phyloP scores from a whole-genome alignment of 139 green algal species.

The Astrephomene gubernaculifera region DNA sequence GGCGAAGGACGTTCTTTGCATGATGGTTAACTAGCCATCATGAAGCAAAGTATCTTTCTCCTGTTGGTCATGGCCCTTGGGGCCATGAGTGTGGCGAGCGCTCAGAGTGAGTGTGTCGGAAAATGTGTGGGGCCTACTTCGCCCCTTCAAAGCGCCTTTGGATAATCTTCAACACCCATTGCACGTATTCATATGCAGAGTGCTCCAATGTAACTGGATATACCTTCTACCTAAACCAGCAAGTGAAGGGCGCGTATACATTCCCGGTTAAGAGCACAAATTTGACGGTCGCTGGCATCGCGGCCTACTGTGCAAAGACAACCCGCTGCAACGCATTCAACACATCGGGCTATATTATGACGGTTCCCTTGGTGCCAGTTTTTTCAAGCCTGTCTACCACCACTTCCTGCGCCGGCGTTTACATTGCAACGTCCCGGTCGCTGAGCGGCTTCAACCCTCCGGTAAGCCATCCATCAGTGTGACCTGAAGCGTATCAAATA shows the following conservation, averaged over 20 bases:
- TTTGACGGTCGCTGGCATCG: neutral
- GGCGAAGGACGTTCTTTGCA: no score
- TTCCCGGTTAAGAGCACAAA: no score
- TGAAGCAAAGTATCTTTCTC: no score
- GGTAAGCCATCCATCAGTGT: neutral
- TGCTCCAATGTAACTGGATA: neutral
- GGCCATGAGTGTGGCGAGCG: no score
- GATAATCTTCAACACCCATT: no score
- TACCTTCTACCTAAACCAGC: neutral
- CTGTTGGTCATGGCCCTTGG: no score
- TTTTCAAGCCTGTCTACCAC: neutral
- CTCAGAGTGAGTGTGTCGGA: no score
- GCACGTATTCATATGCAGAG: no score
- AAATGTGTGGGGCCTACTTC: no score
- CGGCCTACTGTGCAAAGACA: neutral
- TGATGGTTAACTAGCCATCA: no score
- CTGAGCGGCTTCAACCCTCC: neutral
- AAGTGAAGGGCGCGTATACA: neutral
- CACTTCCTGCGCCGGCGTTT: neutral
- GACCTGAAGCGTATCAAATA: neutral
- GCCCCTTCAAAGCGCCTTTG: no score
- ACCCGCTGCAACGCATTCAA: conserved; percentile 3
- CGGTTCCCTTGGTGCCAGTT: neutral
- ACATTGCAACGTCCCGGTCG: neutral
- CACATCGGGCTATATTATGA: neutral